Conservation (phyloP, 495 filamentous ascomycete genomes). For the Xylona heveae region DNA sequence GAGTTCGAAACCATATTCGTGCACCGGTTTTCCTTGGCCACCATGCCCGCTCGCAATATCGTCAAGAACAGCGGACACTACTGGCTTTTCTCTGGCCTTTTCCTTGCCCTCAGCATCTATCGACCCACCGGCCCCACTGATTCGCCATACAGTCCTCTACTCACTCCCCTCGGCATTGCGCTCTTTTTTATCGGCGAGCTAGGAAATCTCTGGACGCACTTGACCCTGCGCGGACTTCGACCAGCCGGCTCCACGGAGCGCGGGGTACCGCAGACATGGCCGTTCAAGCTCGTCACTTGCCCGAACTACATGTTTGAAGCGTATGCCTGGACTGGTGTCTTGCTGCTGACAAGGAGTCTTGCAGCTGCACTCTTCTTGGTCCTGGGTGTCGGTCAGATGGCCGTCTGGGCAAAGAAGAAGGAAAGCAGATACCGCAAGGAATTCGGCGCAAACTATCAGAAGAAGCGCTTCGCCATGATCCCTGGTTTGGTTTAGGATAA, state of each 20-base stretch:
- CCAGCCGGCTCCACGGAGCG: constrained; percentile 62
- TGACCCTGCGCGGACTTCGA: constrained; percentile 52
- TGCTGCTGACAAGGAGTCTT: constrained; percentile 53
- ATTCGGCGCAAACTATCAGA: constrained; percentile 76
- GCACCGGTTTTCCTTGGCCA: constrained; percentile 84
- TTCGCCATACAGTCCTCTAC: constrained; percentile 17
- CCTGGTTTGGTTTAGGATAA: constrained; percentile 37
- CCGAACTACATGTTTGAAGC: constrained; percentile 96
- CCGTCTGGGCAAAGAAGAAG: constrained; percentile 75
- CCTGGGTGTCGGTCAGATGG: constrained; percentile 55
- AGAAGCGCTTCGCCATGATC: constrained; percentile 62
- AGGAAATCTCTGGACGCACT: constrained; percentile 58
- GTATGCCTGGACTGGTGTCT: constrained; percentile 61
- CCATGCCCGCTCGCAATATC: constrained; percentile 74
- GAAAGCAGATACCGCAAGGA: constrained; percentile 74
- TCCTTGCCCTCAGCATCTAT: constrained; percentile 76
- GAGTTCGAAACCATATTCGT: constrained; percentile 87
- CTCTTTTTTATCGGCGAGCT: constrained; percentile 59
- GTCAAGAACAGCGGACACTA: constrained; percentile 85
- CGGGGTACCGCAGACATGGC: constrained; percentile 68
- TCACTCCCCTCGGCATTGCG: constrained; percentile 39
- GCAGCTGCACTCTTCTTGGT: constrained; percentile 49
- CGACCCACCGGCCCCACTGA: constrained; percentile 41
- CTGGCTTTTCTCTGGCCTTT: constrained; percentile 65
- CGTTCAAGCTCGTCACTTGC: constrained; percentile 77